Evolutionary conservation across 176 grass and related monocot genomes (phyloP).

Genomic region (Saccharum officinarum): DNA sequence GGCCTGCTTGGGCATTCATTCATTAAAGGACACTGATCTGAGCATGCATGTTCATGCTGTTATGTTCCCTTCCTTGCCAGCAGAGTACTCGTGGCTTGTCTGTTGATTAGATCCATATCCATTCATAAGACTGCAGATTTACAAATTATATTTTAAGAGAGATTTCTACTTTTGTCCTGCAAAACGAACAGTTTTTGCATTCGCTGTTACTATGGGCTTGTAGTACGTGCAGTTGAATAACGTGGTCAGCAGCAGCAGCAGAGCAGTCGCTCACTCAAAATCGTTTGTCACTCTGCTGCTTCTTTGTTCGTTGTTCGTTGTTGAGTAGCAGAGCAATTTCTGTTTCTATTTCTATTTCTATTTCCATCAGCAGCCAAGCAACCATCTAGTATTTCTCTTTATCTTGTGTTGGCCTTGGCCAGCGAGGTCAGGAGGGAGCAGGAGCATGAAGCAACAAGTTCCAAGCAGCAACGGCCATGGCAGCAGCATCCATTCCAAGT

Average conservation of each 20-base stretch:
- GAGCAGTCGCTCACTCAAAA: too few relatives aligned
- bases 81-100: conserved; percentile 9
- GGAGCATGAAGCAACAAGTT: conserved; percentile 56
- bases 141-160: neutral
- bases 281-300: too few relatives aligned
- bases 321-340: neutral
- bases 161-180: neutral
- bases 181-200: neutral
- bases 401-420: neutral
- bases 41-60: neutral
- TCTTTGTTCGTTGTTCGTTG: too few relatives aligned
- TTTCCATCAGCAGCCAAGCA: neutral
- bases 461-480: conserved; percentile 16
- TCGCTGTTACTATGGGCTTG: neutral
- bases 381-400: neutral
- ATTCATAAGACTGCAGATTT: too few relatives aligned
- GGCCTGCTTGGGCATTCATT: neutral
- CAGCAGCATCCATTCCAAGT: neutral
- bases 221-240: neutral
- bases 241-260: neutral
- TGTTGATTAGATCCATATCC: neutral
- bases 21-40: neutral
- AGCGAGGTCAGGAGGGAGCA: neutral
- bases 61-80: neutral
- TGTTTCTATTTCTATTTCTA: neutral